phyloP scores from a whole-genome alignment of 306 rosid species.

The Cucurbita argyrosperma region DNA sequence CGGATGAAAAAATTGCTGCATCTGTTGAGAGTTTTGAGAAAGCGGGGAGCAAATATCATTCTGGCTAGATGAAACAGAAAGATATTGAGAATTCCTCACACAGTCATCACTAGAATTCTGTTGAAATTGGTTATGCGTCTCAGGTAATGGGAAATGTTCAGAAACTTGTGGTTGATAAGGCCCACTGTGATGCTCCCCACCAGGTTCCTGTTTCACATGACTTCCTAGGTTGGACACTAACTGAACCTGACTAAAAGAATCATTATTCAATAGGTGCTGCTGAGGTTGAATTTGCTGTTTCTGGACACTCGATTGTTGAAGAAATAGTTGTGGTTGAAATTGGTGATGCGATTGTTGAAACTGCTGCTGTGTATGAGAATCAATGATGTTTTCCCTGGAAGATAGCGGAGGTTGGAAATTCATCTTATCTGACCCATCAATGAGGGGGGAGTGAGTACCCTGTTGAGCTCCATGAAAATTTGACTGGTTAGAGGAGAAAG shows the following conservation, averaged over 20 bases:
- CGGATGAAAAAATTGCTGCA: slow-evolving; percentile 41
- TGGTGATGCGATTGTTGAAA: slow-evolving; percentile 55
- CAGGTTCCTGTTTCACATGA: slow-evolving; percentile 60
- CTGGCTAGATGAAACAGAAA: slow-evolving; percentile 37
- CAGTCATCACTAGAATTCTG: slow-evolving; percentile 42
- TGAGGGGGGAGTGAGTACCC: slow-evolving; percentile 45
- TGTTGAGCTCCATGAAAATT: slow-evolving; percentile 54
- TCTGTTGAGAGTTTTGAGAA: slow-evolving; percentile 46
- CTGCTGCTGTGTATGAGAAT: slow-evolving; percentile 51
- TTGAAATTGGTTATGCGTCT: slow-evolving; percentile 65
- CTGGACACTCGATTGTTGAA: slow-evolving; percentile 40
- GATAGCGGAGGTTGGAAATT: slow-evolving; percentile 49
- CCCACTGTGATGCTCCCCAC: slow-evolving; percentile 48
- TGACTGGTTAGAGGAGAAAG: slow-evolving; percentile 40
- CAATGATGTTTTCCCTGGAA: slow-evolving; percentile 44
- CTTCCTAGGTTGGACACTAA: slow-evolving; percentile 36
- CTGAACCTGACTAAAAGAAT: slow-evolving; percentile 50
- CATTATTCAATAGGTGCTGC: slow-evolving; percentile 43
- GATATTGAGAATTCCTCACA: slow-evolving; percentile 41
- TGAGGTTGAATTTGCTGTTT: slow-evolving; percentile 54
- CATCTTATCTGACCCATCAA: slow-evolving; percentile 62
- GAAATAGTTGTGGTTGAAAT: slow-evolving; percentile 55
- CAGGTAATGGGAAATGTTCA: slow-evolving; percentile 56
- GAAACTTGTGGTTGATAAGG: slow-evolving; percentile 32
- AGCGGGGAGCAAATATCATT: slow-evolving; percentile 38